A percentile compares a stretch with the other conserved stretches of the same genome.
phyloP scores from a whole-genome alignment of 2,329 filamentous ascomycete genomes.

The Fusarium falciforme region DNA sequence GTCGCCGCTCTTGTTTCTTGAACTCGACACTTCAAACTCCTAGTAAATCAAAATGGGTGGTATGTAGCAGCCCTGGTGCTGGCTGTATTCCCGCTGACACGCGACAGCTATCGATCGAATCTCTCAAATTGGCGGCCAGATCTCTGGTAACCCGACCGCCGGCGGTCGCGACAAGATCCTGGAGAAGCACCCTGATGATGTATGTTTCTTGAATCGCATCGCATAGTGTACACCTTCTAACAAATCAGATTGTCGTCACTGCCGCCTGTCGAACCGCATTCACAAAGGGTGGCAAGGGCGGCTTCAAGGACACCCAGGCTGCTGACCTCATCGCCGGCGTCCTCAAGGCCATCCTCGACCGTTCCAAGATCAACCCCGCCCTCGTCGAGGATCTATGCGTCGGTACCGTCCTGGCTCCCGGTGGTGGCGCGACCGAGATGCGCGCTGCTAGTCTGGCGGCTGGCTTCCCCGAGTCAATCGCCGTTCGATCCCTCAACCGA shows the following conservation, averaged over 20 bases:
- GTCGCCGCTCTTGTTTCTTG: conserved; percentile 6
- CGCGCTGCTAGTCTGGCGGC: conserved; percentile 90
- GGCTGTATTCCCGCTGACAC: conserved; percentile 16
- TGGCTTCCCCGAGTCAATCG: conserved; percentile 86
- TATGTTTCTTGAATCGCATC: conserved; percentile 48
- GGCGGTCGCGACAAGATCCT: conserved; percentile 67
- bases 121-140: conserved; percentile 71
- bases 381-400: conserved; percentile 94
- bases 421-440: conserved; percentile 96
- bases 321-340: conserved; percentile 88
- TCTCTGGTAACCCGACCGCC: conserved; percentile 68
- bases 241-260: conserved; percentile 83
- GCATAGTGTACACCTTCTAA: not conserved
- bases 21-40: conserved; percentile 10
- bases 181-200: conserved; percentile 75
- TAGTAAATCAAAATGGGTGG: conserved; percentile 49
- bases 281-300: conserved; percentile 92
- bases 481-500: conserved; percentile 90
- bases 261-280: conserved; percentile 91
- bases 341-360: conserved; percentile 82
- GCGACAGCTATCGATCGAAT: conserved; percentile 67
- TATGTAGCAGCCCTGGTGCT: not conserved
- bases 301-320: conserved; percentile 93
- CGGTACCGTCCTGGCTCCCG: conserved; percentile 89
- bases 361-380: conserved; percentile 87